These are phyloP conservation scores for Penicillium desertorum DNA, from an alignment of 495 filamentous ascomycete species.

Conservation along the genomic window DNA sequence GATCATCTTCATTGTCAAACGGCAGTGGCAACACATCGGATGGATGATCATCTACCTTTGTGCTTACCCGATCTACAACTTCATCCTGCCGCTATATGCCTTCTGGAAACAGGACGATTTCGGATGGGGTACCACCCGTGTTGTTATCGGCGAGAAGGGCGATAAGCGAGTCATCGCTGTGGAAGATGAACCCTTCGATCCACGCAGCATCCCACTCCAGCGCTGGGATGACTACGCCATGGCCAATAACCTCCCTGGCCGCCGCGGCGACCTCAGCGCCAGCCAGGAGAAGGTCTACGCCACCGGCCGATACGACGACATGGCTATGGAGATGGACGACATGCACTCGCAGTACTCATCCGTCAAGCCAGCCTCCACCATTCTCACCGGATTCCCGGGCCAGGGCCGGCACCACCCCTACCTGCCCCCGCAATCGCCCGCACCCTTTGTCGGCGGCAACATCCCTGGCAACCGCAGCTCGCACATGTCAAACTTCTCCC, in stretches of 20 bases:
- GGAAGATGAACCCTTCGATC: constrained; percentile 86
- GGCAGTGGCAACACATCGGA: constrained; percentile 96
- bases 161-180: constrained; percentile 83
- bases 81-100: constrained; percentile 89
- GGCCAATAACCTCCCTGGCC: constrained; percentile 86
- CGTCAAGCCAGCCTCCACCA: constrained; percentile 86
- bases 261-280: constrained; percentile 61
- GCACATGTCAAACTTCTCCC: constrained; percentile 54
- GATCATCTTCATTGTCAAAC: constrained; percentile 90
- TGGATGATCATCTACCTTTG: constrained; percentile 99
- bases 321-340: constrained; percentile 89
- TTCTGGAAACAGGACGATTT: constrained; percentile 99
- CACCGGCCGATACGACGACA: constrained; percentile 57
- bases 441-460: constrained; percentile 57
- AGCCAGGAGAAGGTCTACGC: constrained; percentile 62
- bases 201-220: constrained; percentile 88
- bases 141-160: constrained; percentile 92
- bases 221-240: constrained; percentile 97
- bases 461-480: constrained; percentile 55
- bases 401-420: constrained; percentile 59
- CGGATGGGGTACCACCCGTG: constrained; percentile 47
- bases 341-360: constrained; percentile 96
- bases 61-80: constrained; percentile 91
- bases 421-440: constrained; percentile 79
- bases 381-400: constrained; percentile 81